Base-by-base conservation (phyloP, 768 basidiomycete species). In the Xerocomellus amylosporus region DNA sequence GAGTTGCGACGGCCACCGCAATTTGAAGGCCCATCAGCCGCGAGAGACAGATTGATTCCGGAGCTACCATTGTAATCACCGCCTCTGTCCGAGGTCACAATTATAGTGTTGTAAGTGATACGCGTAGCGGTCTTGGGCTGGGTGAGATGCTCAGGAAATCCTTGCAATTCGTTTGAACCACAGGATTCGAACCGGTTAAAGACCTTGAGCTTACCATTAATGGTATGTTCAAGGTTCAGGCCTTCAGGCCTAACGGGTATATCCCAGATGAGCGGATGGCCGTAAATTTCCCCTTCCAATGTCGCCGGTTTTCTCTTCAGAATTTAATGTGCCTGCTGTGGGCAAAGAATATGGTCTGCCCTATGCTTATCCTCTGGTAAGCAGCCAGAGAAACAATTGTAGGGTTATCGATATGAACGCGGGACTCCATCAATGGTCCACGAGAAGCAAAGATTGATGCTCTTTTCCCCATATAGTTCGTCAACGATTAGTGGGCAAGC, bases 381-480 rank as follows among this genome's bases (percentile, higher is more conserved):
- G 46, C 22, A 43, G 48, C 41, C 33, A 5, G 78, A 75, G 17
- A 79, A 77, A 46, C 84, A 83, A 74, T 84, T 77, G 43, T 14
- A 8, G 78, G 75, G 39, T 79, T 80, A 58, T 63, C 53, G 61
- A 69, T 65, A 71, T 67, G 69, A 69, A 47, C 57, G 70, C 58
- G 64, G 40, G 69, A 65, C 42, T 24, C 24, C 24, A 59, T 61
- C 44, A 49, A 58, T 59, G n/a, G 22, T 38, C 37, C 53, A 66
- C 56, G 51, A 53, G 48, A 56, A 26, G 37, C 33, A 44, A 38
- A 6, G 30, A 17, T 43, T 36, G 17, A 43, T 41, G 26, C 12
- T 22, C 26, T 10, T 26, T 48, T 46, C 8, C 34, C 22, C n/a
- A 43, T 46, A 15, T 43, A 49, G 24, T 53, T 50, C 41, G 52